Base-by-base conservation (phyloP, 2,329 filamentous ascomycete species). In the Venturia aucupariae region DNA sequence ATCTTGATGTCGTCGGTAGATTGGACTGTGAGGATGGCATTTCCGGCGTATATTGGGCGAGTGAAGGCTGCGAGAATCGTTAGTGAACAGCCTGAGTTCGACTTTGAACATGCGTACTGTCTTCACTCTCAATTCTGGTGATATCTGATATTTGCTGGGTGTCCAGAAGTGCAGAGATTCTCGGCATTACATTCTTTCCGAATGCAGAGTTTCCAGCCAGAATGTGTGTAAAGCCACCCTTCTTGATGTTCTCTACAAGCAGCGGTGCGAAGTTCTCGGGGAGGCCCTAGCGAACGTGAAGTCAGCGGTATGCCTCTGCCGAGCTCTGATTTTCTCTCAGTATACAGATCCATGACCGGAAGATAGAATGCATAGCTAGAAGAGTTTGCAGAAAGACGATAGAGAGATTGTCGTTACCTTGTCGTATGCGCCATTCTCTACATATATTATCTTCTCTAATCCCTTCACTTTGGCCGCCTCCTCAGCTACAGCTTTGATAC, bases 1-100 rank as follows among this genome's bases (percentile, higher is more conserved):
- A 97, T 75, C 79, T 97, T 99, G 75, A 91, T 85, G 19, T 82
- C 74, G 73, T 99, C 94, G 67, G 84, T 85, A 2, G 92, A 96
- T 77, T 97, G 90, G 66, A 99, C 92, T 11, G 94, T 99, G 42
- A 95, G 86, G 72, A 99, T 96, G 60, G 93, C 94, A 74, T 99
- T 99, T 64, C 94, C 94, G 65, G 94, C 94, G 76, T 99, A 99
- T 73, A 99, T 97, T 35, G 94, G 93, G 65, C 94, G 89, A 64
- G 97, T 89, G 72, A 99, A 99, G 15, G 91, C 83, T 85, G 17
- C 46, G 41, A 61, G n/a, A 64, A 48, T 19, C 8, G 4, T 35
- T 60, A 65, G 51, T 22, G n/a, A 10, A 44, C 10, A 35, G 19
- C 6, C 15, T 8, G 3, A 13, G 22, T 22, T 17, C 19, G 3